Evolutionary conservation across 192 early-diverging fungal species (phyloP), one percentile per base, ranked within the genome.

Genomic region (Gryganskiella cystojenkinii): DNA sequence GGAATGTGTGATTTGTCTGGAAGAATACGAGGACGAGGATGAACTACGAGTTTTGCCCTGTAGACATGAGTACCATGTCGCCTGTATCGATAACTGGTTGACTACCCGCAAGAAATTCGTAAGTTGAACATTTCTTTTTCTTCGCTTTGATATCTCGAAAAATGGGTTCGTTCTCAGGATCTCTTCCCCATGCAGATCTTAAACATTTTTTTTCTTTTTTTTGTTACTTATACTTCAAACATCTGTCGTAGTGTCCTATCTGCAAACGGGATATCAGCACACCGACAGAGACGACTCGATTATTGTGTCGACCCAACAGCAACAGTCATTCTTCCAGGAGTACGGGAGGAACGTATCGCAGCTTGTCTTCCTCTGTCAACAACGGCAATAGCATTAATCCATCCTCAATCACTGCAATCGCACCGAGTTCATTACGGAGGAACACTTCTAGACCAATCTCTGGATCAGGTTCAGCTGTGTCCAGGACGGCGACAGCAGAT

Each of bases 41-140:
- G 85, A 90, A 65, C 70, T 97, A 24, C 80, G 96, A 14, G 85
- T 92, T 11, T 79, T 99, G 47, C 92, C 92, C 8, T 99, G 97
- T 80, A 85, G 79, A 46, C 97, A 99, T 71, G 87, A 94, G 64
- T 98, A 93, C 67, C 97, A 99, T 70, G 84, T 89, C 20, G 75
- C 73, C 20, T 99, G 97, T 72, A 90, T 99, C 30, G 97, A 99
- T 67, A 90, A 85, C 69, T 98, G 96, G 96, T 84, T 98, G 25
- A 95, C 92, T 2, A 88, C 90, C 6, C 84, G 90, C 35, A 95
- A 97, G 71, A 90, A 58, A 91, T 98, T 80, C 91, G 96, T 92
- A 95, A 94, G 84, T 56, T 11, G 56, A 22, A 49, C 19, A 44
- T 58, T n/a, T 49, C 10, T 42, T 54, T 27, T 31, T 63, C 54